Evolutionary conservation across 1,284 basidiomycete species (phyloP).

Genomic region (Fomitopsis pinicola): DNA sequence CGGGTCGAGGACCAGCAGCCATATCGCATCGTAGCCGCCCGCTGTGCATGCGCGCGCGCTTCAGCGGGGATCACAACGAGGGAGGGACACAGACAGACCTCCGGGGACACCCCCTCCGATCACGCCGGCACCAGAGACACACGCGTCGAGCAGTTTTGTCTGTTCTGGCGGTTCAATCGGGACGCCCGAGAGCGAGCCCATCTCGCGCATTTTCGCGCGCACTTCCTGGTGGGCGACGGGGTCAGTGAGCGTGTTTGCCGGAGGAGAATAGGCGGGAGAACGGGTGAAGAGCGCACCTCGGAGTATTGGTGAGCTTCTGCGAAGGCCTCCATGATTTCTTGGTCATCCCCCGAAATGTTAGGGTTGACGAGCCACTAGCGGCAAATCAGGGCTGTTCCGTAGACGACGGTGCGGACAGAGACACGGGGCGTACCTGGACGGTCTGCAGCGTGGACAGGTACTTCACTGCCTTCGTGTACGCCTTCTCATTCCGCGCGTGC

Average conservation of each 20-base stretch:
- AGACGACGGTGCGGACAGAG: not conserved
- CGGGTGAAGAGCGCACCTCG: constrained; percentile 38
- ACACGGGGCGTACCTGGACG: constrained; percentile 43
- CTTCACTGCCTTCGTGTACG: constrained; percentile 54
- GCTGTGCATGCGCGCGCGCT: constrained; percentile 43
- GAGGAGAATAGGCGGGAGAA: not conserved
- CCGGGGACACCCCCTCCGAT: constrained; percentile 96
- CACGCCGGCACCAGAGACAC: constrained; percentile 75
- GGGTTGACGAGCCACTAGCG: constrained; percentile 54
- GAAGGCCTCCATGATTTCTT: constrained; percentile 48
- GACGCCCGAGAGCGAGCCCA: constrained; percentile 79
- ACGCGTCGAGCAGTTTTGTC: constrained; percentile 82
- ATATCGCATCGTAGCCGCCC: constrained; percentile 96
- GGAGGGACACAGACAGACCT: constrained; percentile 40
- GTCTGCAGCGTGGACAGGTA: constrained; percentile 55
- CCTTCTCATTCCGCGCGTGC: constrained; percentile 38
- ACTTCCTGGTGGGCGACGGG: constrained; percentile 47
- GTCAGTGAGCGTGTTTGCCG: not conserved
- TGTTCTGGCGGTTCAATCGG: constrained; percentile 93
- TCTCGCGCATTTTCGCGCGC: constrained; percentile 79
- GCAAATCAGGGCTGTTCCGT: not conserved
- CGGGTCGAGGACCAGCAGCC: constrained; percentile 81
- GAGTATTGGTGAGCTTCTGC: constrained; percentile 50
- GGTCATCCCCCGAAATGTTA: constrained; percentile 38
- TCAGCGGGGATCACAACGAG: not conserved